phyloP scores from a whole-genome alignment of 2,329 filamentous ascomycete genomes.

The Zalaria sp. region DNA sequence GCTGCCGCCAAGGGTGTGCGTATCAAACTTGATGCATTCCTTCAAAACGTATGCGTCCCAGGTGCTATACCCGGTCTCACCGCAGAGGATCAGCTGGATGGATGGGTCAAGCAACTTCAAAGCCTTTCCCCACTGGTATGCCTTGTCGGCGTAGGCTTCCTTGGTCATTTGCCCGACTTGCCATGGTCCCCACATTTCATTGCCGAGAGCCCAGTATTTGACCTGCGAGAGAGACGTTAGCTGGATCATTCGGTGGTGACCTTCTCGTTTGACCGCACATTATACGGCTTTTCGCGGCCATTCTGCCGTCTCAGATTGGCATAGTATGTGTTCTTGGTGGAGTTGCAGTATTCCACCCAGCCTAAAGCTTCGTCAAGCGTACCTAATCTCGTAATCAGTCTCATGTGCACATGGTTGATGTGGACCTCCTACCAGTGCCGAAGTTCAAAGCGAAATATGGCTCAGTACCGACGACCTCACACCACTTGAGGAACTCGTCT shows the following conservation, averaged over 20 bases:
- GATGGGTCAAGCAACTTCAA: slow-evolving; percentile 57
- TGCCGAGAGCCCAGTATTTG: slow-evolving; percentile 78
- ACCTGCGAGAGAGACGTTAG: slow-evolving; percentile 18
- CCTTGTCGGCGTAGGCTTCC: slow-evolving; percentile 54
- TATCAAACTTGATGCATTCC: slow-evolving; percentile 44
- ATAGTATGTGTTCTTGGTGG: slow-evolving; percentile 62
- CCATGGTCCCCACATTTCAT: slow-evolving; percentile 55
- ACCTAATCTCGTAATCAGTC: slow-evolving; percentile 12
- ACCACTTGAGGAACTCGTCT: slow-evolving; percentile 78
- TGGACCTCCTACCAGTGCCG: slow-evolving; percentile 46
- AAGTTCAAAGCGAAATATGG: slow-evolving; percentile 73
- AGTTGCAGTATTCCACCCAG: slow-evolving; percentile 83
- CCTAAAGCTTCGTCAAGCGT: slow-evolving; percentile 39
- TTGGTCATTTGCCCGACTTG: slow-evolving; percentile 56
- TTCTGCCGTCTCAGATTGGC: slow-evolving; percentile 66
- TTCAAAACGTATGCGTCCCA: slow-evolving; percentile 66
- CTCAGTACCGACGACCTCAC: slow-evolving; percentile 56
- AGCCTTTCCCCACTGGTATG: slow-evolving; percentile 58
- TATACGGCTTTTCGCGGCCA: slow-evolving; percentile 63
- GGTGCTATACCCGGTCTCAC: slow-evolving; percentile 50
- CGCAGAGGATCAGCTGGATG: slow-evolving; percentile 59
- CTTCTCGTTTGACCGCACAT: slow-evolving; percentile 23
- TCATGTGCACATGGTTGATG: not conserved
- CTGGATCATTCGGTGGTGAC: not conserved
- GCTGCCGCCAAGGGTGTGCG: slow-evolving; percentile 34